These are phyloP conservation scores for Phycomyces blakesleeanus DNA, from an alignment of 192 early-diverging fungal genomes.

Conservation along the genomic window DNA sequence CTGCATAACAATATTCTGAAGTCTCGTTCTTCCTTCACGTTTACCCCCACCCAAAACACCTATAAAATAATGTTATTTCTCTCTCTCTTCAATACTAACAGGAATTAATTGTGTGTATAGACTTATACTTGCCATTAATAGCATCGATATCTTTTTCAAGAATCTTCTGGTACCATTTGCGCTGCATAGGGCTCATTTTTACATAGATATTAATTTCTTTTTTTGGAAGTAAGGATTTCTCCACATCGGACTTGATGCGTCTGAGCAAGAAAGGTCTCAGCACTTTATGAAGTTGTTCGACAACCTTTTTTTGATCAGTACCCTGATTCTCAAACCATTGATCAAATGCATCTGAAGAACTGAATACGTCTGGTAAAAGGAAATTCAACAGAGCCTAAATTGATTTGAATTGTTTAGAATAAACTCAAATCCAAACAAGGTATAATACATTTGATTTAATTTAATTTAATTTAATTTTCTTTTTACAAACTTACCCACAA, in stretches of 20 bases:
- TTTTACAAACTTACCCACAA: constrained; percentile 78
- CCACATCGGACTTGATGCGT: constrained; percentile 91
- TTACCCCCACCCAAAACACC: constrained; percentile 46
- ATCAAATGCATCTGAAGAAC: constrained; percentile 90
- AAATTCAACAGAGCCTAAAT: constrained; percentile 86
- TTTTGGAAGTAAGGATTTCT: constrained; percentile 93
- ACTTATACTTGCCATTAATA: constrained; percentile 69
- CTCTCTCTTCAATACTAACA: neutral
- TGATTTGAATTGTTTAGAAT: neutral
- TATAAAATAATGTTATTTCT: neutral
- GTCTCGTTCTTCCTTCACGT: constrained; percentile 81
- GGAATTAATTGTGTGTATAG: neutral
- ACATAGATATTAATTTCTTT: constrained; percentile 92
- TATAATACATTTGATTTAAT: no score
- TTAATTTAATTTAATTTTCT: no score
- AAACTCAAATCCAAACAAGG: no score
- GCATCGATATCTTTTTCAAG: constrained; percentile 96
- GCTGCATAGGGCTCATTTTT: constrained; percentile 91
- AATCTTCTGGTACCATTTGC: constrained; percentile 92
- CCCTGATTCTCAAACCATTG: constrained; percentile 84
- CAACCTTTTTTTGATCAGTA: constrained; percentile 66
- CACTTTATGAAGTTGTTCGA: constrained; percentile 59
- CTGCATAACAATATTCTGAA: constrained; percentile 95
- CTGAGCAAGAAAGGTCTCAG: constrained; percentile 84
- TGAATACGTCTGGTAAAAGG: constrained; percentile 94